Percentiles rank a stretch among this genome's conserved stretches.
phyloP scores from a whole-genome alignment of 257 asterid species.

The Salvia miltiorrhiza region DNA sequence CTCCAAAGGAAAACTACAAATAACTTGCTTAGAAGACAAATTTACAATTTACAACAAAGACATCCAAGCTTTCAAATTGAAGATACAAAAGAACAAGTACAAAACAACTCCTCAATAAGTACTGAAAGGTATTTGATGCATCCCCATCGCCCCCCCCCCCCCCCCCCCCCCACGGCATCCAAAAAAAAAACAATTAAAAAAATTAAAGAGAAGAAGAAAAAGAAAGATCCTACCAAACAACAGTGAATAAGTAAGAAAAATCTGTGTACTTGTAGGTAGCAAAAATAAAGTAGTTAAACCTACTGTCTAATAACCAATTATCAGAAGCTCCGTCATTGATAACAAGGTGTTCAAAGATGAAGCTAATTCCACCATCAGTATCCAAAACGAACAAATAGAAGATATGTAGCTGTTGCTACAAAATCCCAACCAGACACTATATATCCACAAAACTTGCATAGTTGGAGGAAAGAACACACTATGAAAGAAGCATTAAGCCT shows the following conservation, averaged over 20 bases:
- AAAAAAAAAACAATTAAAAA: too few relatives aligned
- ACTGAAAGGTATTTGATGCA: too few relatives aligned
- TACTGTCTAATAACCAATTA: background rate
- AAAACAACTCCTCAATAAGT: too few relatives aligned
- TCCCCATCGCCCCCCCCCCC: too few relatives aligned
- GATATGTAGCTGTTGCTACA: background rate
- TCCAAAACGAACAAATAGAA: background rate
- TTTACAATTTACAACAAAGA: background rate
- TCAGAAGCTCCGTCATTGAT: background rate
- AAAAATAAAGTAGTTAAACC: background rate
- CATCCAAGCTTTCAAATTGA: too few relatives aligned
- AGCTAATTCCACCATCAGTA: slow-evolving; percentile 11
- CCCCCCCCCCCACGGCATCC: too few relatives aligned
- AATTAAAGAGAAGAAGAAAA: background rate
- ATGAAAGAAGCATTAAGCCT: background rate
- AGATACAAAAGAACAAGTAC: too few relatives aligned
- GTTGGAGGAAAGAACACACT: background rate
- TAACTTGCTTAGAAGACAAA: background rate
- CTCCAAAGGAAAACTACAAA: background rate
- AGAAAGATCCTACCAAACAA: background rate
- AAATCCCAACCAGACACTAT: too few relatives aligned
- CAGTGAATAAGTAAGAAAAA: background rate
- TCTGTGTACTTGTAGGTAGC: background rate
- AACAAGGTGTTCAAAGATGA: background rate
- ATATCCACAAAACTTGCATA: background rate